phyloP scores from a whole-genome alignment of 2,329 filamentous ascomycete genomes.

The Apiospora sp. region DNA sequence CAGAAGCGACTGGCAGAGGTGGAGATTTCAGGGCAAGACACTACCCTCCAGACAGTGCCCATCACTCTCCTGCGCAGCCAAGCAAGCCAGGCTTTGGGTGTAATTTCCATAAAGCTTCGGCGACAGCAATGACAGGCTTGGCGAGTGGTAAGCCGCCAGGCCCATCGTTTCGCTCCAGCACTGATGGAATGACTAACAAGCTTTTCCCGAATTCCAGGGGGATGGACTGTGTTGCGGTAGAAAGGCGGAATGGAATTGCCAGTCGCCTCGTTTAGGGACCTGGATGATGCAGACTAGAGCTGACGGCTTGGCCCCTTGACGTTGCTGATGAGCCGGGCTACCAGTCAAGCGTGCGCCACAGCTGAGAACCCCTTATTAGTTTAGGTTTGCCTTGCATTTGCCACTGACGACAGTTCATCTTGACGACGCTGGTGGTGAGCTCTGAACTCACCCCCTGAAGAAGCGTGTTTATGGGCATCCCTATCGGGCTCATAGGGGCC shows the following conservation, averaged over 20 bases:
- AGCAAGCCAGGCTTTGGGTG: not conserved
- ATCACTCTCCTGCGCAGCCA: not conserved
- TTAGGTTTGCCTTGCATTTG: not conserved
- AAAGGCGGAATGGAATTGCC: not conserved
- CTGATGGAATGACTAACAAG: not conserved
- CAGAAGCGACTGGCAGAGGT: not conserved
- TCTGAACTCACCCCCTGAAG: not conserved
- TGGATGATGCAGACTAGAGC: not conserved
- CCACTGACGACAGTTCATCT: conserved; percentile 11
- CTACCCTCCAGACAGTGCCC: not conserved
- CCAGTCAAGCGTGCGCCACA: conserved; percentile 4
- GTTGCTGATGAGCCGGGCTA: not conserved
- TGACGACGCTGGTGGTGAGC: not conserved
- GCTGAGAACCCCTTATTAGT: not conserved
- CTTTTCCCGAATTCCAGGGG: conserved; percentile 1
- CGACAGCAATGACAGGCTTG: not conserved
- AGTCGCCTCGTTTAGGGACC: not conserved
- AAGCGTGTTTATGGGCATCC: not conserved
- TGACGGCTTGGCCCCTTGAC: not conserved
- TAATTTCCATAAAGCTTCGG: not conserved
- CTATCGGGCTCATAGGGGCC: not conserved
- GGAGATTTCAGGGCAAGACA: not conserved
- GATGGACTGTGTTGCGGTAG: not conserved
- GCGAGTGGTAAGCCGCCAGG: not conserved
- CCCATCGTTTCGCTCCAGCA: not conserved